Percentiles rank a stretch among this genome's conserved stretches.
phyloP scores from a whole-genome alignment of 2,329 filamentous ascomycete species.

The Dactylonectria estremocensis region DNA sequence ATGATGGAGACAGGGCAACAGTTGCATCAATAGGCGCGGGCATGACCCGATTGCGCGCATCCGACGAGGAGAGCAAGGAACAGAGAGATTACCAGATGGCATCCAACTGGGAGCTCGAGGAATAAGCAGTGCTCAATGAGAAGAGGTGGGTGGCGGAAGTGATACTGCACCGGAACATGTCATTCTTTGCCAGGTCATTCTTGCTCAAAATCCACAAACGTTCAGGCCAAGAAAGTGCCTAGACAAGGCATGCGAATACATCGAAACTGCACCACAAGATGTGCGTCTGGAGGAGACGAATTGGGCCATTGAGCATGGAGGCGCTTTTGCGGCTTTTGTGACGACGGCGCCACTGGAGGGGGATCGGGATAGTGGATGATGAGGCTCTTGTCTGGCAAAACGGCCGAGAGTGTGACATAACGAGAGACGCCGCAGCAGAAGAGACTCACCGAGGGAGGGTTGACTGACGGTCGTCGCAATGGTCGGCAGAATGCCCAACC shows the following conservation, averaged over 20 bases:
- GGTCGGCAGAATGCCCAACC: conserved; percentile 2
- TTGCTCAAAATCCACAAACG: conserved; percentile 7
- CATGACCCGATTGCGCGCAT: conserved; percentile 19
- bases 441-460: conserved; percentile 6
- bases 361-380: conserved; percentile 2
- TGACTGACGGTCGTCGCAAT: conserved; percentile 1
- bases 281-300: background rate
- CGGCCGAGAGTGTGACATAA: background rate
- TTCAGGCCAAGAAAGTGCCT: conserved; percentile 24
- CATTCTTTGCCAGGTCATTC: conserved; percentile 15
- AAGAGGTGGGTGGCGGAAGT: conserved; percentile 18
- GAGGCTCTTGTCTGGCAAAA: conserved; percentile 8
- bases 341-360: conserved; percentile 5
- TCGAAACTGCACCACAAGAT: conserved; percentile 8
- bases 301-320: background rate
- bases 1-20: conserved; percentile 17
- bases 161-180: conserved; percentile 22
- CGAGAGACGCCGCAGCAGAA: background rate
- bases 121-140: conserved; percentile 21
- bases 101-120: conserved; percentile 16
- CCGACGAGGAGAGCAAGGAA: conserved; percentile 5
- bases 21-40: conserved; percentile 11
- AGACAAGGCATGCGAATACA: conserved; percentile 18
- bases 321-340: conserved; percentile 19
- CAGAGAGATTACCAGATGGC: background rate